Evolutionary conservation across 1,284 basidiomycete species (phyloP).

Genomic region (Cutaneotrichosporon dermatis): DNA sequence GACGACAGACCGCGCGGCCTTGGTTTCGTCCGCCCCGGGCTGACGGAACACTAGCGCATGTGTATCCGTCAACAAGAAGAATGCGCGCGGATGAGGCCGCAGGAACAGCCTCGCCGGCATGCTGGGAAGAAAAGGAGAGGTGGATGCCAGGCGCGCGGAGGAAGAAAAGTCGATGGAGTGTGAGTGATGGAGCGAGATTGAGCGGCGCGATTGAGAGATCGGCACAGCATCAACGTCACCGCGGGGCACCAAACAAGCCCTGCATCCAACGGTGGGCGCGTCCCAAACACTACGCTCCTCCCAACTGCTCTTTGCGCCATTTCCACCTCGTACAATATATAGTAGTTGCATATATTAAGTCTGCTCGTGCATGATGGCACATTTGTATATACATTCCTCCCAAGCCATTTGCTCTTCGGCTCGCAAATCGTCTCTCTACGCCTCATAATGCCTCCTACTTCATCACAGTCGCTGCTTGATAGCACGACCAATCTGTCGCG

Average conservation of each 20-base stretch:
- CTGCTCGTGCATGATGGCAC: background rate
- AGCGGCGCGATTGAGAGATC: background rate
- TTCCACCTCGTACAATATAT: background rate
- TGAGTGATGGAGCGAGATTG: background rate
- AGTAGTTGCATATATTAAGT: background rate
- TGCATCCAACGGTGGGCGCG: background rate
- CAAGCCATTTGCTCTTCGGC: background rate
- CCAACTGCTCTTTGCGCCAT: background rate
- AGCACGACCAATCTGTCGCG: slow-evolving; percentile 37
- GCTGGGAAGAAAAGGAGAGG: background rate
- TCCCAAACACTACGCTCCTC: background rate
- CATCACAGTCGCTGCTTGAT: slow-evolving; percentile 36
- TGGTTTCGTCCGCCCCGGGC: slow-evolving; percentile 34
- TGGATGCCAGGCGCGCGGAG: background rate
- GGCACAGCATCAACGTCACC: background rate
- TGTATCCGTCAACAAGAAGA: slow-evolving; percentile 42
- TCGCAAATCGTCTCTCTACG: background rate
- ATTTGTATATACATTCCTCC: background rate
- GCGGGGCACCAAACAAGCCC: background rate
- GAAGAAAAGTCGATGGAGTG: background rate
- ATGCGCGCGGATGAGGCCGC: slow-evolving; percentile 42
- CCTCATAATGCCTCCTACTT: background rate
- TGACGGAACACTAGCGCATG: slow-evolving; percentile 48
- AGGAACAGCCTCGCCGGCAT: slow-evolving; percentile 47
- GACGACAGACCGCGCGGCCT: slow-evolving; percentile 39